Evolutionary conservation across 768 basidiomycete species (phyloP).

Genomic region (Austroboletus festivus): DNA sequence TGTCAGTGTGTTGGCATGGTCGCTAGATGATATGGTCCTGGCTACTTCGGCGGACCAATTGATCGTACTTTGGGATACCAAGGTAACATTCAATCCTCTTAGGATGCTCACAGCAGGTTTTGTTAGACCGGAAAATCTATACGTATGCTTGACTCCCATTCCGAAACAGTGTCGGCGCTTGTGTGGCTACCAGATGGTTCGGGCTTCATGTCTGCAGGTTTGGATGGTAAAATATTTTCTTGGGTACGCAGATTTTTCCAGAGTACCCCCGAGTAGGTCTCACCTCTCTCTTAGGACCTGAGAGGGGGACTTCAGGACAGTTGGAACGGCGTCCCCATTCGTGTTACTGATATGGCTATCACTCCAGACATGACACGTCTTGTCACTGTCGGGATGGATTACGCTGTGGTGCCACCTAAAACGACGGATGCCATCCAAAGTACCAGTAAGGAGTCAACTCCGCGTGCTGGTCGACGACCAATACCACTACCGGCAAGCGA

Average conservation of each 20-base stretch:
- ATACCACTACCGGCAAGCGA: no score
- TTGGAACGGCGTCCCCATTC: constrained; percentile 70
- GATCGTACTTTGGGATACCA: constrained; percentile 88
- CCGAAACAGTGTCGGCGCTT: constrained; percentile 81
- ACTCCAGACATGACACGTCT: constrained; percentile 82
- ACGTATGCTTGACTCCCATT: constrained; percentile 64
- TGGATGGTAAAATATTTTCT: constrained; percentile 79
- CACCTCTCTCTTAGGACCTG: constrained; percentile 50
- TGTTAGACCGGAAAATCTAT: constrained; percentile 69
- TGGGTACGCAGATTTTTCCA: constrained; percentile 62
- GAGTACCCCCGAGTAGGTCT: constrained; percentile 4
- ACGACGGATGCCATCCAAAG: constrained; percentile 21
- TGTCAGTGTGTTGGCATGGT: constrained; percentile 88
- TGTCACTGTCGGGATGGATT: constrained; percentile 76
- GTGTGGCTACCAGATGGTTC: constrained; percentile 86
- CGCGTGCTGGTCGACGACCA: no score
- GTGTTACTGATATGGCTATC: constrained; percentile 82
- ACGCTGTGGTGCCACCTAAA: constrained; percentile 25
- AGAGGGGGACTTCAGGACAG: constrained; percentile 69
- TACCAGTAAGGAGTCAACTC: constrained; percentile 33
- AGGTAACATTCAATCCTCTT: constrained; percentile 46
- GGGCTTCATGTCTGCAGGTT: constrained; percentile 84
- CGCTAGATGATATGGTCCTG: constrained; percentile 81
- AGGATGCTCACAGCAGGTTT: constrained; percentile 7
- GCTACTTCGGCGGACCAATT: constrained; percentile 78